These are phyloP conservation scores for Schizonepeta tenuifolia DNA, from an alignment of 257 asterid genomes.

Conservation along the genomic window DNA sequence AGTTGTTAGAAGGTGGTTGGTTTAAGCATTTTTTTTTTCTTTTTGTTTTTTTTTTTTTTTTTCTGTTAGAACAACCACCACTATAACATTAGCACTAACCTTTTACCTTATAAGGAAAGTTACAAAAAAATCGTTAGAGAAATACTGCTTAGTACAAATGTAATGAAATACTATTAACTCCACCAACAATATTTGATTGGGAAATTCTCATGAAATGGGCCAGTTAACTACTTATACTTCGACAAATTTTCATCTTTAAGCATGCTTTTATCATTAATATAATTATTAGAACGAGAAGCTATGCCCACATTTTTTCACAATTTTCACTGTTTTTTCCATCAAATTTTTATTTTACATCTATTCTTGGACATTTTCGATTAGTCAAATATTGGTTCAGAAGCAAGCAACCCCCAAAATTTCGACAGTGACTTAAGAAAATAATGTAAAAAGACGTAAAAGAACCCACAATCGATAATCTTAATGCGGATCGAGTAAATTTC, in stretches of 20 bases:
- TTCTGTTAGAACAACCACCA: conserved; percentile 45
- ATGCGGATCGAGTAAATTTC: too few species aligned
- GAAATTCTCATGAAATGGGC: too few species aligned
- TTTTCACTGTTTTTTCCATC: not conserved
- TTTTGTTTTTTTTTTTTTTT: not conserved
- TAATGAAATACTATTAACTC: conserved; percentile 38
- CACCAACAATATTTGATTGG: not conserved
- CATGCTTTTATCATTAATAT: conserved; percentile 37
- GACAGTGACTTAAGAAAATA: too few species aligned
- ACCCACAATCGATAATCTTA: too few species aligned
- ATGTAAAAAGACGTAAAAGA: not conserved
- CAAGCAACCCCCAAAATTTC: too few species aligned
- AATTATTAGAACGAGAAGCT: conserved; percentile 14
- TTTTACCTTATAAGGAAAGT: conserved; percentile 41
- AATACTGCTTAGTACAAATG: not conserved
- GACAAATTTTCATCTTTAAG: conserved; percentile 28
- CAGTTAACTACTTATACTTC: not conserved
- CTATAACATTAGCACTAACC: conserved; percentile 15
- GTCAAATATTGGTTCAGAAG: not conserved
- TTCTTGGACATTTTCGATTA: not conserved
- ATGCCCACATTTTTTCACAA: not conserved
- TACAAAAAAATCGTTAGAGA: conserved; percentile 2
- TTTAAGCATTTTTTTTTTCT: not conserved
- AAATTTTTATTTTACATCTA: not conserved
- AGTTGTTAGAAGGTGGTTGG: conserved; percentile 30